Evolutionary conservation across 495 filamentous ascomycete species (phyloP), one percentile per base, ranked within the genome.

Genomic region (Glutinoglossum americanum): DNA sequence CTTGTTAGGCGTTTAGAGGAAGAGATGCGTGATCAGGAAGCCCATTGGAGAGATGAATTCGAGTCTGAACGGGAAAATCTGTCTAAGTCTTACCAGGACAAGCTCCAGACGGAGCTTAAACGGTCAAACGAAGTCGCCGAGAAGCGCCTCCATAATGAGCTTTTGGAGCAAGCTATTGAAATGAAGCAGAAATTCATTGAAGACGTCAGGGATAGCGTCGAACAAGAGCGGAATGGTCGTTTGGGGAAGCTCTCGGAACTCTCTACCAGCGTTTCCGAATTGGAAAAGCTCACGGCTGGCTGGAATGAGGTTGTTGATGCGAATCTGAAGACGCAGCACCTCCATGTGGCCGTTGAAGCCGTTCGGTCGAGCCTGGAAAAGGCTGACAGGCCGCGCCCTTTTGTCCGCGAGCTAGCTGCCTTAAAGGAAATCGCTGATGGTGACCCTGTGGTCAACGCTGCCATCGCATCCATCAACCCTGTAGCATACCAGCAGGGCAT

Each of bases 381-480:
- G 49, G 72, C 81, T 15, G 74, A 81, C 49, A 77, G 79, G 59
- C 82, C 90, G 41, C 78, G 80, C 25, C 92, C 92, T 0, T 98
- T 98, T 68, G 73, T 93, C 61, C 79, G 79, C 54, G 92, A 98
- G 70, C 77, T 98, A 2, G 87, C 90, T 19, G 92, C 93, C 27
- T 75, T 98, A 47, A 96, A 96, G 72, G 88, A 94, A 69, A 81
- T 94, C 61, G 87, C 88, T 23, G 71, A 74, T 19, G 82, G 87
- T 44, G 85, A 95, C 66, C 69, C 83, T 1, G 84, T 95, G 9
- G 83, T 95, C 56, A 79, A 84, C 61, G 90, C 89, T 15, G 92
- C 92, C 35, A 93, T 98, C 63, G 83, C 81, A 2, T 92, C 88
- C 57, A 95, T 98, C 71, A 88, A 92, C 72, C 92, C 92, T 7